Evolutionary conservation across 768 basidiomycete genomes (phyloP), one percentile per base, ranked within the genome.

Genomic region (Leucogyrophana mollusca): DNA sequence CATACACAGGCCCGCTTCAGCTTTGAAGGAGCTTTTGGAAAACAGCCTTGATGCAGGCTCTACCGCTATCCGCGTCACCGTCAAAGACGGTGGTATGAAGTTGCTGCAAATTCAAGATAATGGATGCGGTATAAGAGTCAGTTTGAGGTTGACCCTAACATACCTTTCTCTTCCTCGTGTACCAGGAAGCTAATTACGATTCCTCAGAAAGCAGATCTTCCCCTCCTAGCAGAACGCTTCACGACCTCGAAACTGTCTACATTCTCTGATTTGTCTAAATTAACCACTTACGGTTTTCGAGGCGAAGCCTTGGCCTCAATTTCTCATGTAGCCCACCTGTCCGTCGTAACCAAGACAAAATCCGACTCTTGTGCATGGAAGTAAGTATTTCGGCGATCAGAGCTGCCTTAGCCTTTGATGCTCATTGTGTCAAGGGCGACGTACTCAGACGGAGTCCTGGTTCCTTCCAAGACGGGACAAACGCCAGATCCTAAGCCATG

Each of bases 291-390:
- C 64, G 96, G 96, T 1, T 99, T 99, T 66, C 80, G 96, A 42
- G 95, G 96, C 22, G 96, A 99, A 69, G 96, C 96, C 0, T 70
- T 99, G 39, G 96, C 95, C 2, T 94, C 92, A 10, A 91, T 99
- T 49, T 94, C 92, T 4, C 93, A 96, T 66, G 91, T 95, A 33
- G 85, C 94, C 1, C 89, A 88, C 62, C 73, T 99, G 45, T 82
- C 83, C 14, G 87, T 98, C 9, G 69, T 89, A n/a, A 96, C 93
- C 4, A 98, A 97, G 71, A 92, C 88, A 0, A 88, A 80, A 59
- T 58, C 71, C 0, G 91, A 93, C 33, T 67, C 74, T 2, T 92
- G 88, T 64, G 95, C 93, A 4, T 97, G 92, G 91, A 96, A 86
- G 95, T 96, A 60, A 64, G 94, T 69, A 18, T 13, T 22, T 20